Base-by-base conservation (phyloP, 805 yeast genomes). In the Candida ovalis region DNA sequence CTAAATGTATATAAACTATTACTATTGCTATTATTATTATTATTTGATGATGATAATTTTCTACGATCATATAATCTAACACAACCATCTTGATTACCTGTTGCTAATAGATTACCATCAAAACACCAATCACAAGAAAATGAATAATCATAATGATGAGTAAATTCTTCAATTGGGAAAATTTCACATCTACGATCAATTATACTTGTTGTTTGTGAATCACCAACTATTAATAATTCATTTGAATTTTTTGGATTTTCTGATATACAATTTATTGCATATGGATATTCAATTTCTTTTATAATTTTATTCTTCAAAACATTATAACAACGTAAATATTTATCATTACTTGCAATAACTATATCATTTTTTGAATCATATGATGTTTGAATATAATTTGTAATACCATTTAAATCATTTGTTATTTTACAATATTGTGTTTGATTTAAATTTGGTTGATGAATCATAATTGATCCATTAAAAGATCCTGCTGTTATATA, bases 31-130 rank as follows among this genome's bases (percentile, higher is more conserved):
- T n/a, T n/a, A n/a, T n/a, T n/a, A n/a, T n/a, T n/a, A n/a, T n/a
- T n/a, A n/a, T n/a, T n/a, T n/a, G n/a, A n/a, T n/a, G n/a, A n/a
- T n/a, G n/a, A 6, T 10, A 55, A 43, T 3, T 40, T 64, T 43
- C 87, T 57, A 37, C 71, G 59, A 61, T 82, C 86, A 72, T 76
- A 80, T 8, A 80, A 53, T 37, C 78, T 65, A 12, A 80, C 73
- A 8, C 82, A 73, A 2, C 82, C 76, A 60, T 82, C 87, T 59
- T 82, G 86, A 55, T 74, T 78, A 5, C 86, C 86, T 0, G 84
- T 75, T 4, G 78, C 75, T 17, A 81, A 52, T 22, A 50, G 21
- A 4, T 68, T 54, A 42, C 73, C 63, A 13, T 72, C 78, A 40
- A 10, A 6, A 15, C 60, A 58, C 86, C 86, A 82, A 55, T 80